Conservation (phyloP, 148 eudicot genomes). For the Cornus controversa region DNA sequence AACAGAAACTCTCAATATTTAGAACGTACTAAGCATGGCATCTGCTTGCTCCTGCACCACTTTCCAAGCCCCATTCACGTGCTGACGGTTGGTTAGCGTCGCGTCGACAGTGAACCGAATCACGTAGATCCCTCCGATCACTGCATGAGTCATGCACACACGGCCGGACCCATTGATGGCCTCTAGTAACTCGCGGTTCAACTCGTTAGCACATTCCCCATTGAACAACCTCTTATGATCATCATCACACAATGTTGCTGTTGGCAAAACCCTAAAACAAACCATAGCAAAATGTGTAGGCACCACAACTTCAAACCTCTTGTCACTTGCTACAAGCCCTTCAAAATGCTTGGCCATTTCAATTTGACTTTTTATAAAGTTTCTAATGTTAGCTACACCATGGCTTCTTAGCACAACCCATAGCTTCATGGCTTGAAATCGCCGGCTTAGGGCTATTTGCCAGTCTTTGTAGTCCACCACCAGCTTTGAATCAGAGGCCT, state of each 20-base stretch:
- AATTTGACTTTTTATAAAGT: constrained; percentile 44
- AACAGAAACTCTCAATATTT: too few relatives aligned
- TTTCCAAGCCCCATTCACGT: constrained; percentile 49
- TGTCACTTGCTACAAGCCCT: constrained; percentile 19
- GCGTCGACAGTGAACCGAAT: constrained; percentile 46
- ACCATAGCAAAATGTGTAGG: constrained; percentile 40
- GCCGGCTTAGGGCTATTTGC: constrained; percentile 51
- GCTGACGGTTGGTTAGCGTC: constrained; percentile 39
- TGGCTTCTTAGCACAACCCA: constrained; percentile 55
- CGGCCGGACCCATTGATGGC: constrained; percentile 35
- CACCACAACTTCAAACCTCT: constrained; percentile 41
- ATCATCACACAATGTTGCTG: neutral
- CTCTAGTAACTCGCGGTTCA: constrained; percentile 40
- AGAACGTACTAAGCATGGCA: neutral
- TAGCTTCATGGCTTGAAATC: constrained; percentile 54
- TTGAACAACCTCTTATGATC: constrained; percentile 9
- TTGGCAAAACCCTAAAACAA: constrained; percentile 42
- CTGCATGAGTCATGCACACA: constrained; percentile 51
- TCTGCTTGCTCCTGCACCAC: constrained; percentile 37
- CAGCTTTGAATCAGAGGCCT: constrained; percentile 39
- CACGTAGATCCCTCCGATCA: constrained; percentile 33
- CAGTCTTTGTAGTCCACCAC: constrained; percentile 74
- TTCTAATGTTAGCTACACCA: constrained; percentile 44
- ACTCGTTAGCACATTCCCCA: constrained; percentile 21
- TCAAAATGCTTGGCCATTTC: constrained; percentile 57